Percentiles rank a stretch among this genome's conserved stretches.
These are phyloP conservation scores for Stramenopiles sp. DNA, from an alignment of 352 stramenopile genomes.

Conservation along the genomic window DNA sequence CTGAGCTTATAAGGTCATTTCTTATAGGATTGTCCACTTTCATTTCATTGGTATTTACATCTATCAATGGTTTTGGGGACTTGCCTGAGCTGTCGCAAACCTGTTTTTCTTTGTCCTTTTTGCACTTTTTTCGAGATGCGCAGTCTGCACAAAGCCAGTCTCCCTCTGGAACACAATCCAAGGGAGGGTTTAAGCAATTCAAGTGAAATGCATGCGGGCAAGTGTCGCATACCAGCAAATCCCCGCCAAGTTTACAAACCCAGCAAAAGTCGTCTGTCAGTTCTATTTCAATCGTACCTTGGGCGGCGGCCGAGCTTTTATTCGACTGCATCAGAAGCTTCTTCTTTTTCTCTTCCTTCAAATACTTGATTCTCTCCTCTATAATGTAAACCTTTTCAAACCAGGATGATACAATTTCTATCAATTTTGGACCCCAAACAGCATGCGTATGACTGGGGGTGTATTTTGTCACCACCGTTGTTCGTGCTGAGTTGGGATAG, in stretches of 20 bases:
- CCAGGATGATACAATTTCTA: not conserved
- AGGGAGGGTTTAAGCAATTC: constrained; percentile 1
- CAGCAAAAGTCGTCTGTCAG: not conserved
- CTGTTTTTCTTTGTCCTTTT: not conserved
- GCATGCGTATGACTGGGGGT: not conserved
- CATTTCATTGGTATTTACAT: not conserved
- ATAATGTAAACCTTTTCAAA: not conserved
- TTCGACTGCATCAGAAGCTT: not conserved
- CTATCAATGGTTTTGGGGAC: not conserved
- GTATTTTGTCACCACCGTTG: not conserved
- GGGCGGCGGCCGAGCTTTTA: not conserved
- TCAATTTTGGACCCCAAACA: not conserved
- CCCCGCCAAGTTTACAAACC: not conserved
- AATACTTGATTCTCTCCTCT: not conserved
- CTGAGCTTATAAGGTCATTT: not conserved
- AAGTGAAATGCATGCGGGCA: constrained; percentile 1
- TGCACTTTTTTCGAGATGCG: not conserved
- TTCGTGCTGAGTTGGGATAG: not conserved
- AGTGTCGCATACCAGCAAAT: not conserved
- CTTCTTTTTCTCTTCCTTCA: not conserved
- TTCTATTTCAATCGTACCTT: not conserved
- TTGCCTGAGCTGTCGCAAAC: not conserved
- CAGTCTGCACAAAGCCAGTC: not conserved
- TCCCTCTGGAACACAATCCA: not conserved
- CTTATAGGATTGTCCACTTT: not conserved